These are phyloP conservation scores for Suillus subalutaceus DNA, from an alignment of 768 basidiomycete genomes.

Conservation along the genomic window DNA sequence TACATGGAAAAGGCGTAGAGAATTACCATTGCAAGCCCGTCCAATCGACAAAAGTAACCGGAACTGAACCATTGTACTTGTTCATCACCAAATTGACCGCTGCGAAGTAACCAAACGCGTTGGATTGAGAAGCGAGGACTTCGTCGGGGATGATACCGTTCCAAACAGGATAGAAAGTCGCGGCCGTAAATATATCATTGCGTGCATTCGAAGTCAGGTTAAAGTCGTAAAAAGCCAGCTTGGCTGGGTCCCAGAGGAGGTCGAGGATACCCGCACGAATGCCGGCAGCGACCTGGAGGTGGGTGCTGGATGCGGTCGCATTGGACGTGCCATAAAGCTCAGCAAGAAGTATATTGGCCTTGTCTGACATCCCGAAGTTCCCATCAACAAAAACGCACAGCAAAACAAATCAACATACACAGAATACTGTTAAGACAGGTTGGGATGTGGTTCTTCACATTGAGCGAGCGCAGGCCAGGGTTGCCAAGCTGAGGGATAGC, in stretches of 20 bases:
- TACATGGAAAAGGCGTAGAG: neutral
- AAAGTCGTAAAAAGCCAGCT: conserved; percentile 93
- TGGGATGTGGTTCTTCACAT: conserved; percentile 69
- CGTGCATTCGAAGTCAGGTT: conserved; percentile 70
- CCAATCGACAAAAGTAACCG: conserved; percentile 69
- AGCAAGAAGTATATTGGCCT: conserved; percentile 62
- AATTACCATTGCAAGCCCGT: conserved; percentile 81
- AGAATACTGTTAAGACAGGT: conserved; percentile 86
- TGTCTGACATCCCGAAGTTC: conserved; percentile 46
- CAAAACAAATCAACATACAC: conserved; percentile 49
- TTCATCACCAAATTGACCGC: conserved; percentile 78
- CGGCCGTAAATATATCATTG: conserved; percentile 68
- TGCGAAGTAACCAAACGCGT: conserved; percentile 74
- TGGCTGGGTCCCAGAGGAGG: conserved; percentile 79
- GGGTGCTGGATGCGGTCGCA: conserved; percentile 44
- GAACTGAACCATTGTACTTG: conserved; percentile 87
- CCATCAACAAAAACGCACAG: conserved; percentile 8
- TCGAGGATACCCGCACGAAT: conserved; percentile 79
- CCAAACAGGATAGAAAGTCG: conserved; percentile 87
- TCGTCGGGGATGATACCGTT: conserved; percentile 80
- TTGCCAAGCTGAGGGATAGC: conserved; percentile 38
- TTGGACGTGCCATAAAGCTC: conserved; percentile 58
- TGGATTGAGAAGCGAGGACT: conserved; percentile 53
- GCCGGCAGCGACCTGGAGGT: conserved; percentile 56
- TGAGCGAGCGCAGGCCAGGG: conserved; percentile 67